Conservation (phyloP, 257 asterid species). For the Solanum okadae region DNA sequence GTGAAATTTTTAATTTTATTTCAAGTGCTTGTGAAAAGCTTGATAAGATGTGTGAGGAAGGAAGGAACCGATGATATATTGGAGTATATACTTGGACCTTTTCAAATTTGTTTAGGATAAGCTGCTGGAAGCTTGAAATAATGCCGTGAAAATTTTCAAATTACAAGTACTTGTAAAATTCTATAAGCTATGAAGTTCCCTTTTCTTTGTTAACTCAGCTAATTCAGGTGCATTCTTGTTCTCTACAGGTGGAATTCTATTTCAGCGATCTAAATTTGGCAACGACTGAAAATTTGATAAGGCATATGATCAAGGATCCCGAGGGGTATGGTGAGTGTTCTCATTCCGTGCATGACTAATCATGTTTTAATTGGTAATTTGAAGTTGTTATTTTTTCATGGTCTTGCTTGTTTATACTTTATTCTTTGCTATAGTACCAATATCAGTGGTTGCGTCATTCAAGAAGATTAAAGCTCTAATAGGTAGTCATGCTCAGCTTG, state of each 20-base stretch:
- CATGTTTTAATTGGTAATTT: not conserved
- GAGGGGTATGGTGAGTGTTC: slow-evolving; percentile 69
- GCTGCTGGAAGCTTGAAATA: not conserved
- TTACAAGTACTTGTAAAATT: not conserved
- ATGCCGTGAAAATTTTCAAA: not conserved
- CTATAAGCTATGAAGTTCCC: not conserved
- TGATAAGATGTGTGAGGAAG: not conserved
- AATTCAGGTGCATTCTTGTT: not conserved
- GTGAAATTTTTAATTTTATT: not conserved
- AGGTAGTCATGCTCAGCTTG: slow-evolving; percentile 51
- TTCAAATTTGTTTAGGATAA: not conserved
- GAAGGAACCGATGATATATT: not conserved
- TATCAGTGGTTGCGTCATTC: slow-evolving; percentile 73
- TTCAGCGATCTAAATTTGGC: slow-evolving; percentile 92
- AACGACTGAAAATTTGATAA: slow-evolving; percentile 73
- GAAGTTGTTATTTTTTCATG: not conserved
- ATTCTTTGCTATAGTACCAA: slow-evolving; percentile 44
- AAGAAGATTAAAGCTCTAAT: slow-evolving; percentile 68
- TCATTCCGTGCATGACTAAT: not conserved
- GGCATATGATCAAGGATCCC: slow-evolving; percentile 69
- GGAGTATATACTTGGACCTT: not conserved
- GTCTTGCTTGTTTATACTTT: not conserved
- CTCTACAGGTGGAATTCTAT: slow-evolving; percentile 74
- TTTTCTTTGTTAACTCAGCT: not conserved
- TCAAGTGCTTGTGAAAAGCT: not conserved